Conservation (phyloP, 345 rosid genomes). For the Eucalyptus pauciflora region DNA sequence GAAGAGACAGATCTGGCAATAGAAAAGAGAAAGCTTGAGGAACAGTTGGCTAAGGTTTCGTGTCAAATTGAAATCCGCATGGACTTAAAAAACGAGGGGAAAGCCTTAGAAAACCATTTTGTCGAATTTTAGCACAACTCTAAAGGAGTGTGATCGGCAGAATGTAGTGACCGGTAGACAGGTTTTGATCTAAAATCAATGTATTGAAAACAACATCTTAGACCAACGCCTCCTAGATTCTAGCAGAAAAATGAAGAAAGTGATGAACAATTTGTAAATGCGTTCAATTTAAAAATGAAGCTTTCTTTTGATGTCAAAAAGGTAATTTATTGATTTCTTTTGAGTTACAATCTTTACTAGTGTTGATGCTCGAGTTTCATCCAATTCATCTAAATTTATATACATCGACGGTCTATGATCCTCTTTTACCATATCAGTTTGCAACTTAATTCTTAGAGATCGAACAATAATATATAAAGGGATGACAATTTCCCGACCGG, state of each 20-base stretch:
- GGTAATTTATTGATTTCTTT: too few species aligned
- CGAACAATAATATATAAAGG: neutral
- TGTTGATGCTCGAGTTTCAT: neutral
- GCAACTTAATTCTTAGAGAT: neutral
- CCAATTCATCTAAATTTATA: neutral
- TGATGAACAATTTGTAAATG: neutral
- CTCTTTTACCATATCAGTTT: neutral
- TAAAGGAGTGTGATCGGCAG: neutral
- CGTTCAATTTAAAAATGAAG: neutral
- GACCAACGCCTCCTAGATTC: neutral
- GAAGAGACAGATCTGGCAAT: neutral
- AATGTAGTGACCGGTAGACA: neutral
- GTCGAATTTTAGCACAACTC: neutral
- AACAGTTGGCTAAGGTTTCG: neutral
- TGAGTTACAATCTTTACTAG: neutral
- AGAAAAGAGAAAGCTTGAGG: neutral
- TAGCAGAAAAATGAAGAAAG: neutral
- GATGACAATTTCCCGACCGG: neutral
- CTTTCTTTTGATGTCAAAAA: neutral
- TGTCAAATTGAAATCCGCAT: neutral
- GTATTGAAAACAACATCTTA: neutral
- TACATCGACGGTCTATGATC: neutral
- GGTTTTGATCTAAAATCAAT: neutral
- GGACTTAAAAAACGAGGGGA: neutral
- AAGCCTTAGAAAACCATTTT: neutral